phyloP scores from a whole-genome alignment of 2,329 filamentous ascomycete genomes.

The Hymenoscyphus occultus region DNA sequence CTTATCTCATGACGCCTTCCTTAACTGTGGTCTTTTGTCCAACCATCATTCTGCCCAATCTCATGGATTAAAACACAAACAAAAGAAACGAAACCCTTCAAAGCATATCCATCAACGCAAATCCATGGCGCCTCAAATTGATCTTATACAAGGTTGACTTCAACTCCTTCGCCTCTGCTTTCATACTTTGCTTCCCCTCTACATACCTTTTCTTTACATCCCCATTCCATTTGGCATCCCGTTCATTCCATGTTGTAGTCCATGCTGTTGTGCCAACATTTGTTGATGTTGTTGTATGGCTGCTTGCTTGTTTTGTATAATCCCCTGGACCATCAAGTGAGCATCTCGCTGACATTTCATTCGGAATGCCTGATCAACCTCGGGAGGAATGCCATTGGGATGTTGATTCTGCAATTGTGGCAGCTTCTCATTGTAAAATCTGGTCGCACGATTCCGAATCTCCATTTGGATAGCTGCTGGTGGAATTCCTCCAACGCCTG shows the following conservation, averaged over 20 bases:
- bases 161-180: not conserved
- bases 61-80: not conserved
- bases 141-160: not conserved
- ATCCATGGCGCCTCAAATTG: not conserved
- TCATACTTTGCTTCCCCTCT: not conserved
- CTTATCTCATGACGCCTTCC: not conserved
- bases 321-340: slow-evolving; percentile 17
- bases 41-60: not conserved
- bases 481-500: not conserved
- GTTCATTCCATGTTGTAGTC: slow-evolving; percentile 14
- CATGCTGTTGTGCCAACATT: slow-evolving; percentile 26
- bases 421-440: not conserved
- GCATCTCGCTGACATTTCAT: slow-evolving; percentile 19
- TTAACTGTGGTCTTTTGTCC: not conserved
- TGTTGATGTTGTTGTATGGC: slow-evolving; percentile 22
- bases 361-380: slow-evolving; percentile 19
- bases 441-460: slow-evolving; percentile 2
- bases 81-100: no score
- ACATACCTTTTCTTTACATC: slow-evolving; percentile 20
- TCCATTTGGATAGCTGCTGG: slow-evolving; percentile 11
- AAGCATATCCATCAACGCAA: not conserved
- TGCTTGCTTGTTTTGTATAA: not conserved
- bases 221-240: slow-evolving; percentile 33
- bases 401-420: not conserved
- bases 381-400: slow-evolving; percentile 20